Evolutionary conservation across 176 grass and related monocot species (phyloP), one percentile per base, ranked within the genome.

Genomic region (Cenchrus fungigraminus): DNA sequence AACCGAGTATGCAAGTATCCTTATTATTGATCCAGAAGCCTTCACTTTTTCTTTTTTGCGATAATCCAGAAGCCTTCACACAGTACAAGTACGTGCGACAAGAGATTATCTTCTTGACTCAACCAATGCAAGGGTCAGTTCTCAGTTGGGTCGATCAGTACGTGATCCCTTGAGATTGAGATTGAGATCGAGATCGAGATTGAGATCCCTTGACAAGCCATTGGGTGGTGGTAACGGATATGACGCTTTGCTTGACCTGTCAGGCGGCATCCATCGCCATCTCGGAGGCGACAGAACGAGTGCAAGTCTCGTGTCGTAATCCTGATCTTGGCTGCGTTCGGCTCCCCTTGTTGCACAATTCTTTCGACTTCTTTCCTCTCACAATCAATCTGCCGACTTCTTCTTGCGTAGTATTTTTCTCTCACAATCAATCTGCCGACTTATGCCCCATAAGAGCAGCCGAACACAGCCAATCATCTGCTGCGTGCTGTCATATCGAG

Each of bases 221-320:
- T 32, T 32, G 31, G 31, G 31, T 32, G 31, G 31, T 32, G 31
- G 31, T 32, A 32, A 32, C 31, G 37, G 37, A 12, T 2, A 68
- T 68, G 6, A 42, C 46, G 49, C 46, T 19, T n/a, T 53, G 12
- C 17, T 51, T 51, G 65, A 70, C 64, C 17, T 63, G 42, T 65
- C 15, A 83, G 55, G 68, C 12, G 81, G 70, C 70, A 22, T 45
- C 44, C 44, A 45, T 67, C 82, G 4, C 16, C 62, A 22, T 56
- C 72, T 1, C 2, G 5, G 16, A 65, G 40, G 15, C 3, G 40
- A 65, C 57, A 65, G 19, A 19, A 12, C 28, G 34, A 5, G 25
- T 40, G 65, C 15, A 50, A 4, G 34, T 59, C 34, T 43, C 64
- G 14, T 40, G 12, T 57, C 64, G 15, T 69, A 1, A 40, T 69